Evolutionary conservation across 352 stramenopile species (phyloP), one percentile per base, ranked within the genome.

Genomic region (Pythium periplocum): DNA sequence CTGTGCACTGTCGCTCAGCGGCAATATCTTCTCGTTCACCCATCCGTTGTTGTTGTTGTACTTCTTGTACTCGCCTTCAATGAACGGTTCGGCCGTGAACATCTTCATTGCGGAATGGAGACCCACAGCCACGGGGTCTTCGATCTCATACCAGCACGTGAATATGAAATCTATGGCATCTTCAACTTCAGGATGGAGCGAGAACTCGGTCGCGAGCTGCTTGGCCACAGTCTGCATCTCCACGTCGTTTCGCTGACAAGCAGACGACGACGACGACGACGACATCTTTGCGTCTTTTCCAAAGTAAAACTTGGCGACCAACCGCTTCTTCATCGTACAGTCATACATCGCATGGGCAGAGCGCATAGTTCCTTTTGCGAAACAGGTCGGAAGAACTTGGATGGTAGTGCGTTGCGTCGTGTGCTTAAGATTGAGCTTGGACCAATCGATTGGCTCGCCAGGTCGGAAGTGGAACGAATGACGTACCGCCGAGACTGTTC

Each of bases 41-140:
- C 62, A 75, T 10, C 59, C 61, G 12, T 70, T 75, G 44, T 71
- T 71, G 56, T 68, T 75, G 59, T 75, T 75, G 60, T 73, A 81
- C 66, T 77, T 80, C 45, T 68, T 65, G 65, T 73, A 80, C 32
- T 64, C 43, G 6, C 68, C 67, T 5, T 12, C 7, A 32, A 80
- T 70, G 38, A 66, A 73, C 26, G 71, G 65, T 37, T 81, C 68
- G 3, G 68, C 68, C 2, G 68, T 78, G 37, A 78, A 69, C 44
- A 57, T 44, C 5, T 58, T 34, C 64, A 70, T 70, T 1, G 57
- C 46, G 3, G 41, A 3, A 31, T n/a, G 38, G 4, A 64, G 44
- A 2, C 57, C 68, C 4, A 36, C 48, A 5, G 48, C 32, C 17
- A 26, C 17, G 17, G 17, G 17, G 17, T 26, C 17, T 26, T 66